Conservation (phyloP, 805 yeast genomes). For the Wickerhamiella domercqiae region DNA sequence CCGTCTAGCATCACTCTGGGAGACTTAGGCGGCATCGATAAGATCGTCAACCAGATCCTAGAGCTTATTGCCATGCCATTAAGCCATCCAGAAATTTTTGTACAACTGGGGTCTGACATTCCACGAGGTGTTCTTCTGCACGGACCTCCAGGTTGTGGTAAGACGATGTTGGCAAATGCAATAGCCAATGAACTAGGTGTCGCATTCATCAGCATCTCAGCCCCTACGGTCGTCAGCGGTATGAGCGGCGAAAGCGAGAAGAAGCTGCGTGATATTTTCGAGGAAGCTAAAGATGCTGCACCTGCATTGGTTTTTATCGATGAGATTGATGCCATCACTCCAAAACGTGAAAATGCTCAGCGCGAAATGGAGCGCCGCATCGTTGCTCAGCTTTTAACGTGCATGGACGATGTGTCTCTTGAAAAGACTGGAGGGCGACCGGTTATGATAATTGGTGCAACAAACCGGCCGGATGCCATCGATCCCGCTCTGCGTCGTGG, state of each 20-base stretch:
- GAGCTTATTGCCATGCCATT: conserved; percentile 87
- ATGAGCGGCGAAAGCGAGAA: conserved; percentile 99
- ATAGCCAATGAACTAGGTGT: conserved; percentile 89
- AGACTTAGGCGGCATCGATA: conserved; percentile 80
- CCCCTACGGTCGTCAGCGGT: conserved; percentile 93
- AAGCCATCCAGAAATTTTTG: conserved; percentile 81
- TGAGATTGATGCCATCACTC: conserved; percentile 96
- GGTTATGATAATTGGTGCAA: conserved; percentile 88
- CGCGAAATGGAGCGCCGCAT: conserved; percentile 96
- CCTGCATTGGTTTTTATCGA: conserved; percentile 90
- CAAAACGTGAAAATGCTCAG: conserved; percentile 95
- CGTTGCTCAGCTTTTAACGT: conserved; percentile 86
- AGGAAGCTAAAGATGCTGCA: conserved; percentile 77
- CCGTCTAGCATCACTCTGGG: conserved; percentile 48
- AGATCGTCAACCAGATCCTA: conserved; percentile 69
- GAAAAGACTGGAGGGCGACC: conserved; percentile 88
- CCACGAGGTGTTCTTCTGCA: conserved; percentile 87
- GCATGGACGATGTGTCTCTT: conserved; percentile 82
- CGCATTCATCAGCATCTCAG: conserved; percentile 79
- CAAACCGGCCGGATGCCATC: conserved; percentile 88
- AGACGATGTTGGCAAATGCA: conserved; percentile 91
- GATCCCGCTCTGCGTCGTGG: conserved; percentile 94
- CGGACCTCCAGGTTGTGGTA: conserved; percentile 99
- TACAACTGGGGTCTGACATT: conserved; percentile 82
- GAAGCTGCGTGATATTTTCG: conserved; percentile 80